Evolutionary conservation across 2,329 filamentous ascomycete species (phyloP).

Genomic region (Botrytis galanthina): DNA sequence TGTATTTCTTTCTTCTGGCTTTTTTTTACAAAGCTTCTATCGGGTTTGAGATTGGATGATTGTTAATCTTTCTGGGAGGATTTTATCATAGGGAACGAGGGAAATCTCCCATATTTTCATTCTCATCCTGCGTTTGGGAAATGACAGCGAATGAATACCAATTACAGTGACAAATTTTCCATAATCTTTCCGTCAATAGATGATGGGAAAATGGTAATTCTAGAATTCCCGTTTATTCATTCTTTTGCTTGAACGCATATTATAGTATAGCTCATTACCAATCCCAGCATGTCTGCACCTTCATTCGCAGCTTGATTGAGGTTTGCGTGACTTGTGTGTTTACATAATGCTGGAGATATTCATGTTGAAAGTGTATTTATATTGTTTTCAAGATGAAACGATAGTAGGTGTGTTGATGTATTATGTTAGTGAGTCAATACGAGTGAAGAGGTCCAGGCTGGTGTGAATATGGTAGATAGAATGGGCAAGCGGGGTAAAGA

Average conservation of each 20-base stretch:
- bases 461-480: neutral
- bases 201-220: accelerated
- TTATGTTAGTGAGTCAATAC: neutral
- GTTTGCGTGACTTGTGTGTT: neutral
- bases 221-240: neutral
- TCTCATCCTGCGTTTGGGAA: accelerated
- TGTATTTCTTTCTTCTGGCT: neutral
- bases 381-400: accelerated
- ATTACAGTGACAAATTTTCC: neutral
- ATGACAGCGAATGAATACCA: accelerated
- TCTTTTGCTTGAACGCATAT: neutral
- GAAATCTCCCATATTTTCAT: accelerated
- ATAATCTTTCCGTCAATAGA: accelerated
- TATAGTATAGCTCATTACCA: too few species aligned
- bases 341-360: accelerated
- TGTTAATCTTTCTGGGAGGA: accelerated
- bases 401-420: accelerated
- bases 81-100: accelerated
- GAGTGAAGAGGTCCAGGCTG: accelerated
- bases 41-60: too few species aligned
- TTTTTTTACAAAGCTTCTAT: neutral
- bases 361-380: neutral
- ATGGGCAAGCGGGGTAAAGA: accelerated
- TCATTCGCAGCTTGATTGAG: accelerated
- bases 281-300: neutral